Conservation (phyloP, 192 early-diverging fungal genomes). For the Diversispora eburnea region DNA sequence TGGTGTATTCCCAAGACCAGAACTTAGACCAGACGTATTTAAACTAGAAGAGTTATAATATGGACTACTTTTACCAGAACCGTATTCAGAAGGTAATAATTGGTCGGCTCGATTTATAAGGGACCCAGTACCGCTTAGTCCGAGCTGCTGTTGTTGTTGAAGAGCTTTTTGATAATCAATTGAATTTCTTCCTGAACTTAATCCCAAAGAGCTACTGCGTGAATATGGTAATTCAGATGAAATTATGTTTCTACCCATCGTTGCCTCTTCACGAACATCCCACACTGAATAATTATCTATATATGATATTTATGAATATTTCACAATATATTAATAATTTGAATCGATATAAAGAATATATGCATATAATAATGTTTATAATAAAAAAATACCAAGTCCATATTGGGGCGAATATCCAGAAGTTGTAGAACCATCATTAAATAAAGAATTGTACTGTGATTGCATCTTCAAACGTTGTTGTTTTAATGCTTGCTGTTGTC, state of each 20-base stretch:
- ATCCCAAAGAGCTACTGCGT: conserved; percentile 14
- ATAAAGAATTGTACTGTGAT: conserved; percentile 33
- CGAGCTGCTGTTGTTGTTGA: conserved; percentile 40
- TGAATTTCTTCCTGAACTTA: conserved; percentile 25
- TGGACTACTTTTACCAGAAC: conserved; percentile 22
- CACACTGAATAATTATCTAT: conserved; percentile 28
- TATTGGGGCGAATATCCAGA: conserved; percentile 23
- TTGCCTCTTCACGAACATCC: conserved; percentile 29
- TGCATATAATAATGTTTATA: neutral
- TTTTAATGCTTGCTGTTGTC: conserved; percentile 42
- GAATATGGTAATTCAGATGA: conserved; percentile 24
- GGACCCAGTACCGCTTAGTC: conserved; percentile 30
- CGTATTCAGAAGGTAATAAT: conserved; percentile 32
- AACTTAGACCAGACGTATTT: conserved; percentile 28
- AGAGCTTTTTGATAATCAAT: conserved; percentile 43
- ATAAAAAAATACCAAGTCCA: conserved; percentile 17
- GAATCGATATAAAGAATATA: neutral
- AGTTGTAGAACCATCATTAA: conserved; percentile 12
- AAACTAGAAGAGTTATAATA: conserved; percentile 31
- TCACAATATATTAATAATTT: neutral
- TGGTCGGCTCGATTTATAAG: conserved; percentile 22
- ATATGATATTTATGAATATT: neutral
- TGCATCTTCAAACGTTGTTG: conserved; percentile 54
- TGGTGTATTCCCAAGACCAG: conserved; percentile 34
- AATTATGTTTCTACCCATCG: conserved; percentile 24